Conservation (phyloP, 805 yeast genomes). For the Blastobotrys robertii region DNA sequence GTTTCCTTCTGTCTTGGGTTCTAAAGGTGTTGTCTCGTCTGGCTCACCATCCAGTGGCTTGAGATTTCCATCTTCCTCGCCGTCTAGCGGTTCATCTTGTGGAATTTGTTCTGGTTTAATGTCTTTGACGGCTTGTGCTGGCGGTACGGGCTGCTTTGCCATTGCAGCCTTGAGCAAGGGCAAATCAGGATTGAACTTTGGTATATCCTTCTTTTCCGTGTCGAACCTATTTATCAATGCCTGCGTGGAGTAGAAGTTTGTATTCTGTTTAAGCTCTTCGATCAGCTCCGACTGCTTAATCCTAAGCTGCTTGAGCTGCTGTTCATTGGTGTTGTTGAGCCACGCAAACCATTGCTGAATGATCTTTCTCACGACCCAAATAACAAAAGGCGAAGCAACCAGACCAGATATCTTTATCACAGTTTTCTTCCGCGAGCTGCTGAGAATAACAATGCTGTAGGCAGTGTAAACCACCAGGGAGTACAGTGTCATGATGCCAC, state of each 20-base stretch:
- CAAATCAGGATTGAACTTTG: not conserved
- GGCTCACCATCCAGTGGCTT: not conserved
- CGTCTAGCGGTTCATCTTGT: not conserved
- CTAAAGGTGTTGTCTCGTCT: not conserved
- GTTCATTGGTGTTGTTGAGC: constrained; percentile 18
- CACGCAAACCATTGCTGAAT: constrained; percentile 15
- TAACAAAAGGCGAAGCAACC: constrained; percentile 13
- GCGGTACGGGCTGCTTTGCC: too few relatives aligned
- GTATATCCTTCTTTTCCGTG: constrained; percentile 32
- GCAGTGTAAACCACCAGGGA: constrained; percentile 21
- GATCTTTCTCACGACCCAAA: constrained; percentile 10
- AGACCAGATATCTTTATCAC: constrained; percentile 5
- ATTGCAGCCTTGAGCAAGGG: not conserved
- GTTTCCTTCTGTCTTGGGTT: not conserved
- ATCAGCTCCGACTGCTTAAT: constrained; percentile 44
- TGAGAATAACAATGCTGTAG: constrained; percentile 14
- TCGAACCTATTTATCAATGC: constrained; percentile 65
- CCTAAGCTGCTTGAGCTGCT: constrained; percentile 28
- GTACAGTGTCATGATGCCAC: constrained; percentile 25
- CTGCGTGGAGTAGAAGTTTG: constrained; percentile 68
- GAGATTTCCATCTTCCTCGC: too few relatives aligned
- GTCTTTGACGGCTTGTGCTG: not conserved
- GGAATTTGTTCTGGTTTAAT: too few relatives aligned
- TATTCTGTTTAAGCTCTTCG: constrained; percentile 57
- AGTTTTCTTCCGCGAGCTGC: constrained; percentile 5